Base-by-base conservation (phyloP, 75 land plant species). In the Adiantum capillusveneris region DNA sequence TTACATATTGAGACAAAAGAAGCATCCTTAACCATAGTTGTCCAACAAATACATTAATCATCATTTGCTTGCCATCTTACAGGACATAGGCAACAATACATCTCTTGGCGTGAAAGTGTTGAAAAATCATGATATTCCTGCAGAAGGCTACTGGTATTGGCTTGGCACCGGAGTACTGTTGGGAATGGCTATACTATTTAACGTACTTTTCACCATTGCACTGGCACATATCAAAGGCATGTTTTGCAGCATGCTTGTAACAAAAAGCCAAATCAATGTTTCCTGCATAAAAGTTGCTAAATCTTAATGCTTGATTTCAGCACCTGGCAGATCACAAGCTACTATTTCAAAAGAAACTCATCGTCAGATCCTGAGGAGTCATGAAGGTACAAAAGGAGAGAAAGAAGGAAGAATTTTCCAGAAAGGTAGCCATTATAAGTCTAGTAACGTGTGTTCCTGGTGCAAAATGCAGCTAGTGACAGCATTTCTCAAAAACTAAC, bases 171-270 rank as follows among this genome's bases (percentile, higher is more conserved):
- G 66, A 13, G 91, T 82, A 19, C 75, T 90, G 25, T 16, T 76
- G 1, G 91, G 84, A 27, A 88, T 80, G 64, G 60, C 58, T 13
- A 37, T 86, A 17, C 60, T 90, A 34, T 90, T 90, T 67, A 90
- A 90, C 65, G 36, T 81, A 11, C 73, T 87, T 49, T 90, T 80
- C 63, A 90, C 96, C 13, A 34, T 90, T 14, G 69, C 83, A 11
- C 80, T 90, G 41, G 76, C 67, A 49, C 87, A 79, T 58, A 79
- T 90, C 7, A 79, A 66, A 30, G 84, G 96, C 87, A 75, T 75
- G 92, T 63, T 43, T 46, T 46, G 18, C 14, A 6, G 6, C 6
- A 46, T 46, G 50, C 50, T 46, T 2, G 6, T 46, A 2, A 6
- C 5, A 18, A 2, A 46, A 6, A 46, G 2, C 17, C 50, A 2